Evolutionary conservation across 768 basidiomycete genomes (phyloP).

Genomic region (Collybiopsis confluens): DNA sequence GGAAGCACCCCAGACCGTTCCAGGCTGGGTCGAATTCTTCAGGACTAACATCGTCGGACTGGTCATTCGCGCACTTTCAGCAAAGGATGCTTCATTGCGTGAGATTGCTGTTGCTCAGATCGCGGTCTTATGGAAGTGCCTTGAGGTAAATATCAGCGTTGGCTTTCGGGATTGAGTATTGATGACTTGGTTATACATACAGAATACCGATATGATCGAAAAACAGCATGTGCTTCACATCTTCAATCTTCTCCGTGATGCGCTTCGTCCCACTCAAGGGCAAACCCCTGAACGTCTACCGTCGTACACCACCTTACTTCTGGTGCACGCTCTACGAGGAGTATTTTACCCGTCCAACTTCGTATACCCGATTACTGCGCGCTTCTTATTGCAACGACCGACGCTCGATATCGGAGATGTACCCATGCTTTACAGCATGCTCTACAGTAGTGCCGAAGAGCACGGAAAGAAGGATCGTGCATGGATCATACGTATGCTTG

Average conservation of each 20-base stretch:
- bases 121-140: conserved; percentile 49
- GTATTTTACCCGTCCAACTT: conserved; percentile 87
- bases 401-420: conserved; percentile 78
- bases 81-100: conserved; percentile 57
- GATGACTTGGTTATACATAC: too few relatives aligned
- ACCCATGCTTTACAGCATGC: conserved; percentile 85
- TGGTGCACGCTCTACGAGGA: conserved; percentile 76
- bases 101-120: conserved; percentile 59
- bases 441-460: conserved; percentile 68
- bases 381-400: conserved; percentile 88
- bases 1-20: conserved; percentile 48
- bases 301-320: conserved; percentile 73
- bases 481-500: conserved; percentile 83
- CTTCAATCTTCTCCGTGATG: conserved; percentile 60
- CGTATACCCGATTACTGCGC: conserved; percentile 80
- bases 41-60: conserved; percentile 75
- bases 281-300: conserved; percentile 57
- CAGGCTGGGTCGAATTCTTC: conserved; percentile 86
- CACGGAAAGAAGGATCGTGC: conserved; percentile 85
- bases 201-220: conserved; percentile 74
- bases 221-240: conserved; percentile 69
- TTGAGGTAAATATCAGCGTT: conserved; percentile 50
- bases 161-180: not conserved
- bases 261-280: conserved; percentile 37
- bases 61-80: conserved; percentile 67